Percentiles rank a stretch among this genome's conserved stretches.
Evolutionary conservation across 2,329 filamentous ascomycete species (phyloP).

Genomic region (Coniella vitis): DNA sequence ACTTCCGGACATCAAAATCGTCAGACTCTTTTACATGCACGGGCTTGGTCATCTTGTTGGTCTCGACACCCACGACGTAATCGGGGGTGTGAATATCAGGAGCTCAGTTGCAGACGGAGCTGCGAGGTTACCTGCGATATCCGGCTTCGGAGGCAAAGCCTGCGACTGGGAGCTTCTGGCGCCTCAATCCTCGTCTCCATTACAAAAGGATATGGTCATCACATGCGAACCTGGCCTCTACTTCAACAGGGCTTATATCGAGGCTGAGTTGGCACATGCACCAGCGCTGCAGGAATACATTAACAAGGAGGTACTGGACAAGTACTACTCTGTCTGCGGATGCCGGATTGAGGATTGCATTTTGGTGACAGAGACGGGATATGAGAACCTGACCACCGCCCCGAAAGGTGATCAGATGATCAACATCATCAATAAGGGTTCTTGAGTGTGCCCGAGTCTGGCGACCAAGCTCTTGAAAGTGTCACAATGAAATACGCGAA

Average conservation of each 20-base stretch:
- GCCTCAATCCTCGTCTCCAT: slow-evolving; percentile 25
- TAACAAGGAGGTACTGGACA: slow-evolving; percentile 55
- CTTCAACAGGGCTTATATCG: slow-evolving; percentile 53
- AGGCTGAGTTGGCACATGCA: slow-evolving; percentile 59
- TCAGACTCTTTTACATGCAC: slow-evolving; percentile 65
- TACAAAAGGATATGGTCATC: slow-evolving; percentile 60
- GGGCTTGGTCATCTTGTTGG: slow-evolving; percentile 67
- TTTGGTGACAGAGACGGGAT: slow-evolving; percentile 68
- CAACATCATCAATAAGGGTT: slow-evolving; percentile 46
- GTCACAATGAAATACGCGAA: too few species aligned
- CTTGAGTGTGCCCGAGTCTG: background rate
- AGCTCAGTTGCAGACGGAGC: background rate
- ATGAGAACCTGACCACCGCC: slow-evolving; percentile 76
- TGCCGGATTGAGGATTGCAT: slow-evolving; percentile 92
- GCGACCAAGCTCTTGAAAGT: background rate
- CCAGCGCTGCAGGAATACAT: slow-evolving; percentile 56
- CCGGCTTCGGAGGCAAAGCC: slow-evolving; percentile 4
- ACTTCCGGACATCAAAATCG: slow-evolving; percentile 48
- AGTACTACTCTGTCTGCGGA: slow-evolving; percentile 74
- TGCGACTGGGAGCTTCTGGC: slow-evolving; percentile 23
- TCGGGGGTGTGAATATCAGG: slow-evolving; percentile 12
- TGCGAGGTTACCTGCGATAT: background rate
- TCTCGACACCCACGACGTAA: slow-evolving; percentile 21
- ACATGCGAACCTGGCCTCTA: slow-evolving; percentile 72
- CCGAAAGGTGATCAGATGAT: slow-evolving; percentile 70